A percentile compares a stretch with the other conserved stretches of the same genome.
phyloP scores from a whole-genome alignment of 2,329 filamentous ascomycete species.

The Xylariaceae sp. region DNA sequence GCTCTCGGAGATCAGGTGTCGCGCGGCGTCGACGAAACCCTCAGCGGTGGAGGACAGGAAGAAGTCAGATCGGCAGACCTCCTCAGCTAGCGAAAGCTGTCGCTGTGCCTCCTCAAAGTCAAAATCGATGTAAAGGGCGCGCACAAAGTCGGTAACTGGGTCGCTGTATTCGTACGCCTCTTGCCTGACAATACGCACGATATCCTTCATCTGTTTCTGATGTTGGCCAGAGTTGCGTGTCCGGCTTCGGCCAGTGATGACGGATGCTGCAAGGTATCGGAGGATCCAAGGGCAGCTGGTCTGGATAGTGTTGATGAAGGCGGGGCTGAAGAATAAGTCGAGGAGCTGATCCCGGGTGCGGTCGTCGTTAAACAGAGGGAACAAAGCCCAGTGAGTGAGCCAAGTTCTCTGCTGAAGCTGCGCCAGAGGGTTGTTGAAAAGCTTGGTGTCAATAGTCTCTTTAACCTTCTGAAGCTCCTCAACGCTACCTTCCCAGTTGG shows the following conservation, averaged over 20 bases:
- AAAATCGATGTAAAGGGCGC: constrained; percentile 91
- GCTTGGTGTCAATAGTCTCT: constrained; percentile 86
- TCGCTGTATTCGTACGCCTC: constrained; percentile 97
- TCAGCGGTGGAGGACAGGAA: constrained; percentile 85
- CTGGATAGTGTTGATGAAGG: constrained; percentile 99
- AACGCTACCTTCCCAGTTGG: constrained; percentile 91
- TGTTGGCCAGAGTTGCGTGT: constrained; percentile 78
- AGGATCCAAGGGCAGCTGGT: constrained; percentile 95
- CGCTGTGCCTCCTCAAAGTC: constrained; percentile 96
- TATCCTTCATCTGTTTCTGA: constrained; percentile 98
- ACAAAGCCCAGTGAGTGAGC: constrained; percentile 97
- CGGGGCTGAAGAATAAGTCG: constrained; percentile 93
- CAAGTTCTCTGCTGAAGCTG: constrained; percentile 96
- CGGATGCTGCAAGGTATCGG: constrained; percentile 87
- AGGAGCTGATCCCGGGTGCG: constrained; percentile 83
- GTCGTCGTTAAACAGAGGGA: constrained; percentile 98
- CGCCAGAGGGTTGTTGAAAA: constrained; percentile 93
- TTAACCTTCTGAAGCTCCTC: constrained; percentile 88
- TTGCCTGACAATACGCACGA: constrained; percentile 92
- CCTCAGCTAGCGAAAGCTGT: constrained; percentile 80
- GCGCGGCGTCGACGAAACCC: constrained; percentile 85
- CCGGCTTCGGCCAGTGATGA: constrained; percentile 87
- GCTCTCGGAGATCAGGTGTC: constrained; percentile 95
- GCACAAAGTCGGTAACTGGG: constrained; percentile 93
- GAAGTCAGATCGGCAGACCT: constrained; percentile 90